Percentiles rank a stretch among this genome's conserved stretches.
phyloP scores from a whole-genome alignment of 192 early-diverging fungal genomes.

The Coemansia sp. region DNA sequence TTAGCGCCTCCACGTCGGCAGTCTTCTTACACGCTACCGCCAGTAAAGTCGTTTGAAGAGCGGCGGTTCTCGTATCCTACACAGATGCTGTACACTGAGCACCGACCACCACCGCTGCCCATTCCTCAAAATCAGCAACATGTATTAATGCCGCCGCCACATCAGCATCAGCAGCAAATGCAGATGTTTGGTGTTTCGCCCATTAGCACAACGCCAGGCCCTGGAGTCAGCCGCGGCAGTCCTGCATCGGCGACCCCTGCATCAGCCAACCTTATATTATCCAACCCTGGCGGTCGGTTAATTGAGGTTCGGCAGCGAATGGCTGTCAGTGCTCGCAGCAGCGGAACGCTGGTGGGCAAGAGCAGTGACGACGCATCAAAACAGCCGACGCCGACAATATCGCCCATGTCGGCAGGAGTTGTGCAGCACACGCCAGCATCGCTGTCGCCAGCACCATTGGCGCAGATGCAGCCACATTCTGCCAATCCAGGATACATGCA shows the following conservation, averaged over 20 bases:
- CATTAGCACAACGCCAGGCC: slow-evolving; percentile 8
- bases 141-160: neutral
- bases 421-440: slow-evolving; percentile 45
- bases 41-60: slow-evolving; percentile 49
- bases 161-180: slow-evolving; percentile 13
- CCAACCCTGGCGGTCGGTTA: slow-evolving; percentile 30
- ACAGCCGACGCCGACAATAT: slow-evolving; percentile 46
- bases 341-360: slow-evolving; percentile 22
- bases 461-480: slow-evolving; percentile 19
- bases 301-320: slow-evolving; percentile 38
- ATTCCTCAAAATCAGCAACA: slow-evolving; percentile 13
- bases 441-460: slow-evolving; percentile 35
- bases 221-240: slow-evolving; percentile 12
- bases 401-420: slow-evolving; percentile 35
- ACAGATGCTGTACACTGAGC: slow-evolving; percentile 31
- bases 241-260: neutral
- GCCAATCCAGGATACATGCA: slow-evolving; percentile 27
- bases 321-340: slow-evolving; percentile 11
- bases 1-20: slow-evolving; percentile 42
- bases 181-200: slow-evolving; percentile 1
- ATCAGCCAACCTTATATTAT: too few relatives aligned
- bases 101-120: slow-evolving; percentile 26
- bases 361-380: slow-evolving; percentile 9
- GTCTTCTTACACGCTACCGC: slow-evolving; percentile 50
- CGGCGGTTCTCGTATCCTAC: slow-evolving; percentile 49